Conservation (phyloP, 306 rosid genomes). For the Lathyrus oleraceus region DNA sequence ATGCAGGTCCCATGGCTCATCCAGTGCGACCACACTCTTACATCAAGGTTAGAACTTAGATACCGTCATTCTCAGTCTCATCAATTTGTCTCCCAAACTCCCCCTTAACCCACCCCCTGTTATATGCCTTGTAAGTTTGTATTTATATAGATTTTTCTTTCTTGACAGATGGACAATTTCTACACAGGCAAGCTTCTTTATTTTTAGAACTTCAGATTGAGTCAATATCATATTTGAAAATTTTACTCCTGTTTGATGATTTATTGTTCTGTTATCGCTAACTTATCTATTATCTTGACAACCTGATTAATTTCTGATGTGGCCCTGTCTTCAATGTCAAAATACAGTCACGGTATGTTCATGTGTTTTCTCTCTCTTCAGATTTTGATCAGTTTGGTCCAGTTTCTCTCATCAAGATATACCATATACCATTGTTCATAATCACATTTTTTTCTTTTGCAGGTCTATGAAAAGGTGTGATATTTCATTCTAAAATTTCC, state of each 20-base stretch:
- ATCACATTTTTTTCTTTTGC: constrained; percentile 39
- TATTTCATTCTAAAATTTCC: constrained; percentile 33
- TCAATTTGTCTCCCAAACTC: constrained; percentile 13
- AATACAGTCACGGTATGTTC: constrained; percentile 90
- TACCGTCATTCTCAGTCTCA: constrained; percentile 24
- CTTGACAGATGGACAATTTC: constrained; percentile 97
- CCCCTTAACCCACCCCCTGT: not conserved
- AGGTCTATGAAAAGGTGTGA: constrained; percentile 98
- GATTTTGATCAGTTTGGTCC: constrained; percentile 9
- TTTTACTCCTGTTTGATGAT: constrained; percentile 15
- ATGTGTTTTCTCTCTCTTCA: not conserved
- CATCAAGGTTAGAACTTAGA: constrained; percentile 72
- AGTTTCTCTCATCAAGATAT: constrained; percentile 29
- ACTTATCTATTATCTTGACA: constrained; percentile 41
- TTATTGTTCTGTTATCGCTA: constrained; percentile 39
- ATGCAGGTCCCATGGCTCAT: constrained; percentile 99
- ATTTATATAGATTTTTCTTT: constrained; percentile 31
- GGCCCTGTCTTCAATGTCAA: constrained; percentile 51
- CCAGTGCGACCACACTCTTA: constrained; percentile 99
- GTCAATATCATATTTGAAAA: constrained; percentile 23
- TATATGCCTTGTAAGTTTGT: constrained; percentile 30
- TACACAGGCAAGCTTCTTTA: constrained; percentile 76
- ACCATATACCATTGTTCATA: constrained; percentile 42
- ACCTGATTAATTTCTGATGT: constrained; percentile 45
- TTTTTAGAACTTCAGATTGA: constrained; percentile 25